Conservation (phyloP, 768 basidiomycete genomes). For the Rhodotorula graminis region DNA sequence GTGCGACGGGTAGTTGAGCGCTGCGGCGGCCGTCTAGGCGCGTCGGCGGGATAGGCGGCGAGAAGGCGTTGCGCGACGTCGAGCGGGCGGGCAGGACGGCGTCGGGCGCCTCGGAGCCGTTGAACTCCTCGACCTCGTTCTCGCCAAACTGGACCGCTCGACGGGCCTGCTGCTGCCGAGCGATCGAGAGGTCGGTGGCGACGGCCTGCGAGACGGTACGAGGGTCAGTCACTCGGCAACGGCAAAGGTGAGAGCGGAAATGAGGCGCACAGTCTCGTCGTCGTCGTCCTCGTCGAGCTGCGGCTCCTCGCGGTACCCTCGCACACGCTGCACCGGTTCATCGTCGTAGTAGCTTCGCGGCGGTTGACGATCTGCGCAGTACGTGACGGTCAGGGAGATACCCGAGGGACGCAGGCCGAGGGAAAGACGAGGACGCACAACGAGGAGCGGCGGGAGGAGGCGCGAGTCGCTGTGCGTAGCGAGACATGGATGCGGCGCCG, state of each 20-base stretch:
- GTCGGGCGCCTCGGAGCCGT: conserved; percentile 25
- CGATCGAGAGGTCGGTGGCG: conserved; percentile 21
- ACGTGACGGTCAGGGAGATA: not conserved
- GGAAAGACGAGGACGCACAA: too few relatives aligned
- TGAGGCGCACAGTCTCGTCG: conserved; percentile 9
- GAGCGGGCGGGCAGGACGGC: conserved; percentile 17
- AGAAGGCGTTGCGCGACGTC: not conserved
- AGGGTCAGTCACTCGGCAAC: too few relatives aligned
- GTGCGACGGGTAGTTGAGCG: not conserved
- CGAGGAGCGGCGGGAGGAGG: not conserved
- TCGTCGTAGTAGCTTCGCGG: not conserved
- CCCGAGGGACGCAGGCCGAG: too few relatives aligned
- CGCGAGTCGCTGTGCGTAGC: too few relatives aligned
- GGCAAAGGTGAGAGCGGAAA: too few relatives aligned
- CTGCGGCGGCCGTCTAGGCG: not conserved
- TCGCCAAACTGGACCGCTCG: conserved; percentile 20
- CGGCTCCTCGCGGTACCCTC: not conserved
- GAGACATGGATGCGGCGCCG: too few relatives aligned
- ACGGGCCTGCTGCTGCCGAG: not conserved
- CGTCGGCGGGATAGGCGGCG: not conserved
- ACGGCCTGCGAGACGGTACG: conserved; percentile 2
- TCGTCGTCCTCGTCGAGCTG: not conserved
- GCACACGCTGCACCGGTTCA: not conserved
- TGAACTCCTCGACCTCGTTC: conserved; percentile 31
- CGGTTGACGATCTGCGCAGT: not conserved